phyloP scores from a whole-genome alignment of 2,329 filamentous ascomycete genomes.

The Colletotrichum godetiae region DNA sequence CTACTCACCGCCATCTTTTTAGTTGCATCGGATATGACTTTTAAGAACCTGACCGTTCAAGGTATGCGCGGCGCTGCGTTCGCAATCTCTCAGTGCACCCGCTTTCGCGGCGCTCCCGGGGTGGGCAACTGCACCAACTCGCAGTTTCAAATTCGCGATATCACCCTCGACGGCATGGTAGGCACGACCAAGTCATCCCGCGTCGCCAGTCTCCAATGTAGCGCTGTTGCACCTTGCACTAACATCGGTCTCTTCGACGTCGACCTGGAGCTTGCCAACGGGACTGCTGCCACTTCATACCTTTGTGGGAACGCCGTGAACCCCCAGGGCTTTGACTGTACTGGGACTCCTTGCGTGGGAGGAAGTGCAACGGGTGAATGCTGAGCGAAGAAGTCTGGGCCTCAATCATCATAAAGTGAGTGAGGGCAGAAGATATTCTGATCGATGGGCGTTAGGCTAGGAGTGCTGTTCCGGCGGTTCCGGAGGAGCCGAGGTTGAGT shows the following conservation, averaged over 20 bases:
- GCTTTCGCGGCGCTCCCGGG: slow-evolving; percentile 42
- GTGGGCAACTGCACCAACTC: slow-evolving; percentile 48
- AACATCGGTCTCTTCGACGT: slow-evolving; percentile 19
- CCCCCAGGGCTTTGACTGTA: slow-evolving; percentile 14
- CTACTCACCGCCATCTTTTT: no score
- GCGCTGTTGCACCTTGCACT: slow-evolving; percentile 12
- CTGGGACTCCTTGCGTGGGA: slow-evolving; percentile 4
- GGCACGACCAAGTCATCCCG: slow-evolving; percentile 24
- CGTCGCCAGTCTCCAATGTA: slow-evolving; percentile 21
- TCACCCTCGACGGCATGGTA: slow-evolving; percentile 34
- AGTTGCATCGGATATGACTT: slow-evolving; percentile 24
- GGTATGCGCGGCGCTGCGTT: slow-evolving; percentile 39
- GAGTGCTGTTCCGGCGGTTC: neutral
- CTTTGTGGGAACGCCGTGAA: slow-evolving; percentile 8
- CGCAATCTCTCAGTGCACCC: slow-evolving; percentile 47
- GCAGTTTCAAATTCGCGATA: slow-evolving; percentile 44
- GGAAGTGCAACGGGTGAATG: slow-evolving; percentile 8
- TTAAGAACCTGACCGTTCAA: slow-evolving; percentile 27
- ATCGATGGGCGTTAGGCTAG: neutral
- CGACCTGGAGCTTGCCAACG: slow-evolving; percentile 11
- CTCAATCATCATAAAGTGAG: no score
- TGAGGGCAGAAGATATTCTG: no score
- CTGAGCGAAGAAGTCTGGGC: neutral
- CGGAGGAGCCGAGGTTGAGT: neutral
- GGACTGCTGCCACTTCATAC: slow-evolving; percentile 5